Percentiles rank a stretch among this genome's conserved stretches.
Evolutionary conservation across 176 grass and related monocot genomes (phyloP).

Genomic region (Urochloa ruziziensis): DNA sequence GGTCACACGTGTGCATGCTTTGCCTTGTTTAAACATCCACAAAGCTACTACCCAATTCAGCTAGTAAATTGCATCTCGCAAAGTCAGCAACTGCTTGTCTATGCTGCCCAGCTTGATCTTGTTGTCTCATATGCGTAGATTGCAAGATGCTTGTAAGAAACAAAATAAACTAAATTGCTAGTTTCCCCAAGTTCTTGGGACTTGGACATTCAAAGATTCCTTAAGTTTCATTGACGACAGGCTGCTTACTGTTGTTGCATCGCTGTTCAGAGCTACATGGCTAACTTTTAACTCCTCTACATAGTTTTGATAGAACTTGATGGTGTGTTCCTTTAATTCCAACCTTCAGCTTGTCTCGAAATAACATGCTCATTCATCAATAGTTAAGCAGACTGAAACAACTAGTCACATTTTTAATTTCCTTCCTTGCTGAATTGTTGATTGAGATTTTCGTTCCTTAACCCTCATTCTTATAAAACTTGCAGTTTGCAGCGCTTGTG

Average conservation of each 20-base stretch:
- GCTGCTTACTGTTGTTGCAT: conserved; percentile 4
- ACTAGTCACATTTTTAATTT: not conserved
- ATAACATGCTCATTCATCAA: not conserved
- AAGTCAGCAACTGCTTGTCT: conserved; percentile 31
- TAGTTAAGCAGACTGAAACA: not conserved
- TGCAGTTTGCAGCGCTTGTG: not conserved
- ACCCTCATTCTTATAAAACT: not conserved
- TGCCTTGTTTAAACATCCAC: conserved; percentile 54
- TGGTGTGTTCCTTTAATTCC: too few relatives aligned
- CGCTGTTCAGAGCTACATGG: not conserved
- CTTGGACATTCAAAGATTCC: conserved; percentile 64
- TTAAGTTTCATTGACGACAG: conserved; percentile 44
- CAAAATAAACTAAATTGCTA: conserved; percentile 34
- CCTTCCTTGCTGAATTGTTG: not conserved
- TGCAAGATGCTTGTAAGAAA: conserved; percentile 28
- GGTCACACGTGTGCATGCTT: conserved; percentile 62
- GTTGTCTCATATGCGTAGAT: conserved; percentile 38
- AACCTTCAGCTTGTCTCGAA: not conserved
- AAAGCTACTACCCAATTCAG: not conserved
- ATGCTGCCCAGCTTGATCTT: conserved; percentile 29
- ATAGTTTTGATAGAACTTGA: not conserved
- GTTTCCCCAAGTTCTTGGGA: conserved; percentile 53
- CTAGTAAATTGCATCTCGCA: conserved; percentile 37
- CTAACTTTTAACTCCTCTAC: not conserved
- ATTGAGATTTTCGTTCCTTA: not conserved